Evolutionary conservation across 129 eudicot species (phyloP).

Genomic region (Apium graveolens): DNA sequence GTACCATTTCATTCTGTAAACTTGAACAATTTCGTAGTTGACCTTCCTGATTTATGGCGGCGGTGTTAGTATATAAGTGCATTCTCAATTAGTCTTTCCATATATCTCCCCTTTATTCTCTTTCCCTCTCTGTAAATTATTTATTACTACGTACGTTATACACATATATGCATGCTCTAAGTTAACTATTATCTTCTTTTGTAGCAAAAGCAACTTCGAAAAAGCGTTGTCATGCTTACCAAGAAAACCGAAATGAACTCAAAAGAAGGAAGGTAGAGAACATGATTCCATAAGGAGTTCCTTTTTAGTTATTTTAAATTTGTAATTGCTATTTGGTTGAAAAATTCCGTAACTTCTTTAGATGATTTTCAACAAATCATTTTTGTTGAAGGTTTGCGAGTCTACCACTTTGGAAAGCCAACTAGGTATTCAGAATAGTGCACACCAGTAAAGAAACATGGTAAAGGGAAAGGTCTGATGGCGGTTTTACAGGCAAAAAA

Average conservation of each 20-base stretch:
- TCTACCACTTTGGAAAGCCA: constrained; percentile 15
- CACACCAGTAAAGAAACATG: constrained; percentile 46
- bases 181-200: background rate
- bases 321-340: background rate
- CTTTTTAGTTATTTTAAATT: background rate
- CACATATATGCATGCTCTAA: background rate
- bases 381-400: constrained; percentile 32
- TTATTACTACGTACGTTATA: background rate
- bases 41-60: too few relatives aligned
- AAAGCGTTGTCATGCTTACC: constrained; percentile 37
- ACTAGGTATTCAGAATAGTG: constrained; percentile 10
- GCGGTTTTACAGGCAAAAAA: constrained; percentile 42
- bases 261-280: constrained; percentile 66
- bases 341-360: background rate
- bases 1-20: too few relatives aligned
- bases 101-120: too few relatives aligned
- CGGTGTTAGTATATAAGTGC: too few relatives aligned
- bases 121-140: background rate
- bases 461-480: constrained; percentile 90
- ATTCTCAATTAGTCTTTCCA: too few relatives aligned
- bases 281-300: background rate
- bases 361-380: background rate
- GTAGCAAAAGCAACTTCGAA: constrained; percentile 29
- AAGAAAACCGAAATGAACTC: constrained; percentile 38
- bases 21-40: too few relatives aligned